A percentile compares a stretch with the other conserved stretches of the same genome.
These are phyloP conservation scores for Cystobasidium pallidum DNA, from an alignment of 1,284 basidiomycete genomes.

Conservation along the genomic window DNA sequence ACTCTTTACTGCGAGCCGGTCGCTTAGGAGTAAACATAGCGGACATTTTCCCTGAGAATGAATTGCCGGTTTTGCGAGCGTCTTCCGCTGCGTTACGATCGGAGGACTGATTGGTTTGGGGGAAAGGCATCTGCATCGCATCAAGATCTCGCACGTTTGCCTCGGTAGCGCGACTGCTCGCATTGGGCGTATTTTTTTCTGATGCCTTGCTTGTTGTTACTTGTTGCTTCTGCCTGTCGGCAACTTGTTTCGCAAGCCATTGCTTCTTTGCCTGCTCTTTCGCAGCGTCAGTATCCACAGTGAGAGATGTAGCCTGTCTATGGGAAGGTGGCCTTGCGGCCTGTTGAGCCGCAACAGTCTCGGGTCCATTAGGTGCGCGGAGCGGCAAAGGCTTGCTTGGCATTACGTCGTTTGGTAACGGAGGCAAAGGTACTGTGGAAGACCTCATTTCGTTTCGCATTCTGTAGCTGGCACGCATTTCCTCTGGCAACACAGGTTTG, in stretches of 20 bases:
- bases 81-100: background rate
- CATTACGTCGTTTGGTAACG: background rate
- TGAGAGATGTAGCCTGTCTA: slow-evolving; percentile 1
- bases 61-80: slow-evolving; percentile 7
- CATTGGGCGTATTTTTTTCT: background rate
- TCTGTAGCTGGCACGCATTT: background rate
- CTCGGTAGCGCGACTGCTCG: background rate
- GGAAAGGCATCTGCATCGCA: background rate
- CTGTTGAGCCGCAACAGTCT: background rate
- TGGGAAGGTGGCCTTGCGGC: background rate
- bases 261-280: background rate
- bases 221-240: background rate
- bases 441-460: slow-evolving; percentile 8
- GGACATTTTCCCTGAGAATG: slow-evolving; percentile 12
- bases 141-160: background rate
- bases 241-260: background rate
- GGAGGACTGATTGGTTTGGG: background rate
- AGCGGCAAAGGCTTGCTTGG: slow-evolving; percentile 11
- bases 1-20: slow-evolving; percentile 30
- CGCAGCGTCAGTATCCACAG: slow-evolving; percentile 31
- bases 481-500: background rate
- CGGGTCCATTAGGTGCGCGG: background rate
- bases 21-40: slow-evolving; percentile 32
- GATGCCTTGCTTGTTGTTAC: background rate
- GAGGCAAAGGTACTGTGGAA: slow-evolving; percentile 28